A percentile compares a stretch with the other conserved stretches of the same genome.
These are phyloP conservation scores for Thielaviopsis cerberus DNA, from an alignment of 2,329 filamentous ascomycete species.

Conservation along the genomic window DNA sequence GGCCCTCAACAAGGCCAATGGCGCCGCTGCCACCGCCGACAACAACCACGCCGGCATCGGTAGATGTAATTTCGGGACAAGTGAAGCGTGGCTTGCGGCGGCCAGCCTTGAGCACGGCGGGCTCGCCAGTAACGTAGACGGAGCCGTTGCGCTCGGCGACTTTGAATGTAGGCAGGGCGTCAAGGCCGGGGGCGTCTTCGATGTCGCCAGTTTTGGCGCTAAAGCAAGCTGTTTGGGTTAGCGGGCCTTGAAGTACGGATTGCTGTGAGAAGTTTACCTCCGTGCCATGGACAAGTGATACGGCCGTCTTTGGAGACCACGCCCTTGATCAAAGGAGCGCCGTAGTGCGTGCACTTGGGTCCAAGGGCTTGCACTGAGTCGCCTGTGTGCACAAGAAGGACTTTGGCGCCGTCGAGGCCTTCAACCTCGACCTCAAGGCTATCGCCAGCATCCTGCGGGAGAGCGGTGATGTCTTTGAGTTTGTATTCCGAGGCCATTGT, in stretches of 20 bases:
- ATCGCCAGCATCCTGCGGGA: constrained; percentile 43
- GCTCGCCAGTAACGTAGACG: constrained; percentile 69
- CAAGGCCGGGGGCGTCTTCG: constrained; percentile 81
- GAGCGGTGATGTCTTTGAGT: constrained; percentile 57
- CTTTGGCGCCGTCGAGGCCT: constrained; percentile 68
- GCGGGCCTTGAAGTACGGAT: constrained; percentile 4
- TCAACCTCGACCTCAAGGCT: constrained; percentile 85
- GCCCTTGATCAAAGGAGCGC: constrained; percentile 73
- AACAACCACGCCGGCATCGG: constrained; percentile 42
- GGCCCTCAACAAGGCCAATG: constrained; percentile 61
- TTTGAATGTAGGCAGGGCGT: constrained; percentile 68
- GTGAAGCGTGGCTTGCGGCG: constrained; percentile 41
- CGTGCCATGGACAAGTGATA: constrained; percentile 90
- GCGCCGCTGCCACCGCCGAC: constrained; percentile 77
- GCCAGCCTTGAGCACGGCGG: constrained; percentile 58
- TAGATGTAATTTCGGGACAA: constrained; percentile 33
- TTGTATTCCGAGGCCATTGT: constrained; percentile 34
- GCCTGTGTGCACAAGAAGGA: constrained; percentile 64
- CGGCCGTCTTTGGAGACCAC: constrained; percentile 66
- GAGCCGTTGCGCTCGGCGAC: constrained; percentile 63
- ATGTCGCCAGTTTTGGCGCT: constrained; percentile 77
- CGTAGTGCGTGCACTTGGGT: constrained; percentile 78
- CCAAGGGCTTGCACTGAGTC: constrained; percentile 64
- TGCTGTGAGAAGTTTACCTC: constrained; percentile 38
- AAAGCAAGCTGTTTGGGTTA: constrained; percentile 55